Evolutionary conservation across 2,329 filamentous ascomycete species (phyloP).

Genomic region (Leptographium lundbergii): DNA sequence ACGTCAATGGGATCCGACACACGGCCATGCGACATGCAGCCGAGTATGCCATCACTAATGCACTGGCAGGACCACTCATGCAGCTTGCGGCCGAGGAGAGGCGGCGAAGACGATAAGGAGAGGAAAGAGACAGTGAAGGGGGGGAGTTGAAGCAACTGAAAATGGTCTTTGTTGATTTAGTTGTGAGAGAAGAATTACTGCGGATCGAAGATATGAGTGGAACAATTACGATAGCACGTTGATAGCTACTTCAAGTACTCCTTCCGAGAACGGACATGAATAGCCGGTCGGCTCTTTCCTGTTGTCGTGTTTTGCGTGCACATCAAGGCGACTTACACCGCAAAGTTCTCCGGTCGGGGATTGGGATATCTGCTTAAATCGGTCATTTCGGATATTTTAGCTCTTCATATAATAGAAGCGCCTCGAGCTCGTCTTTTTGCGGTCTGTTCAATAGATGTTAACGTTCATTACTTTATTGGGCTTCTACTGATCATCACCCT

Average conservation of each 20-base stretch:
- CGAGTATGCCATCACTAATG: constrained; percentile 13
- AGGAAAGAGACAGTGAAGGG: not conserved
- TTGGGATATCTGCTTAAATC: too few relatives aligned
- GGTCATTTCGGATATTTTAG: not conserved
- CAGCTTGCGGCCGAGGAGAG: not conserved
- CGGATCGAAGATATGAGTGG: too few relatives aligned
- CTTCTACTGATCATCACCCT: too few relatives aligned
- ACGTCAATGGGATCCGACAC: constrained; percentile 15
- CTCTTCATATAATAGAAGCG: not conserved
- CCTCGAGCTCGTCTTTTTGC: not conserved
- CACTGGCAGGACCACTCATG: constrained; percentile 13
- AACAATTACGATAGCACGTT: too few relatives aligned
- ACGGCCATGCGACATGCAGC: constrained; percentile 15
- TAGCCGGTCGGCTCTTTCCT: not conserved
- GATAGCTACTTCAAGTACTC: too few relatives aligned
- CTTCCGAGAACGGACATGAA: not conserved
- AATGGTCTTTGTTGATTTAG: not conserved
- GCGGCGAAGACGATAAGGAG: not conserved
- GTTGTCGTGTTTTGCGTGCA: not conserved
- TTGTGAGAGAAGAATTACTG: too few relatives aligned
- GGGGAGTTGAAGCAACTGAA: not conserved
- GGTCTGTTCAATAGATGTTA: not conserved
- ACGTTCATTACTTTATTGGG: too few relatives aligned
- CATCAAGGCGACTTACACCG: not conserved
- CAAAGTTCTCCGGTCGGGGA: too few relatives aligned